Conservation (phyloP, 2,329 filamentous ascomycete genomes). For the Pseudogymnoascus sp. region DNA sequence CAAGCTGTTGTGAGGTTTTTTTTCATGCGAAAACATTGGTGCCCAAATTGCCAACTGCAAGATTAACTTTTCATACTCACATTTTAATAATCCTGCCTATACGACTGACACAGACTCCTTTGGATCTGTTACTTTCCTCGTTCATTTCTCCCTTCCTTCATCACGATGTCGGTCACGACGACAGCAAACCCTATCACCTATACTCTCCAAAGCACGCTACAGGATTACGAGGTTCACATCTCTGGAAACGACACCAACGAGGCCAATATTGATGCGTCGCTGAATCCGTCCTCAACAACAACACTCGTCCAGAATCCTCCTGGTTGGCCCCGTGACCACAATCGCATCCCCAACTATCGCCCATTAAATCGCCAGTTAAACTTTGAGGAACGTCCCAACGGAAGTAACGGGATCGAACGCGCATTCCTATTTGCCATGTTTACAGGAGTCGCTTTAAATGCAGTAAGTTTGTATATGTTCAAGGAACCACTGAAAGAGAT, state of each 20-base stretch:
- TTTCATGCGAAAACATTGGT: background rate
- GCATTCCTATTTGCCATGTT: conserved; percentile 46
- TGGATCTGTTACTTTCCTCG: background rate
- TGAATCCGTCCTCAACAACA: background rate
- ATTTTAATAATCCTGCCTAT: background rate
- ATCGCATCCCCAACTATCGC: conserved; percentile 41
- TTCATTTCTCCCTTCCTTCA: background rate
- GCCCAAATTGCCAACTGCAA: background rate
- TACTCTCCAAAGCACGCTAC: conserved; percentile 23
- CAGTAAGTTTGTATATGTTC: conserved; percentile 28
- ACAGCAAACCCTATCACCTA: conserved; percentile 2
- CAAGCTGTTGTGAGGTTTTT: background rate
- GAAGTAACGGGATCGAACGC: conserved; percentile 37
- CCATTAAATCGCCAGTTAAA: conserved; percentile 40
- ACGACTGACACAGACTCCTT: background rate
- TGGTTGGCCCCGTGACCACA: conserved; percentile 42
- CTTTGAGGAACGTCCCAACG: conserved; percentile 36
- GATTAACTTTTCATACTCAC: background rate
- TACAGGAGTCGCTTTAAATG: conserved; percentile 39
- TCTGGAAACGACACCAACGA: conserved; percentile 24
- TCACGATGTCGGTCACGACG: conserved; percentile 8
- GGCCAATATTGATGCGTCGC: background rate
- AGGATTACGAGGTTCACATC: conserved; percentile 42
- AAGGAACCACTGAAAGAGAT: background rate
- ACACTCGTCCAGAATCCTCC: conserved; percentile 25